Evolutionary conservation across 257 asterid genomes (phyloP), one percentile per base, ranked within the genome.

Genomic region (Ajuga chamaepitys): DNA sequence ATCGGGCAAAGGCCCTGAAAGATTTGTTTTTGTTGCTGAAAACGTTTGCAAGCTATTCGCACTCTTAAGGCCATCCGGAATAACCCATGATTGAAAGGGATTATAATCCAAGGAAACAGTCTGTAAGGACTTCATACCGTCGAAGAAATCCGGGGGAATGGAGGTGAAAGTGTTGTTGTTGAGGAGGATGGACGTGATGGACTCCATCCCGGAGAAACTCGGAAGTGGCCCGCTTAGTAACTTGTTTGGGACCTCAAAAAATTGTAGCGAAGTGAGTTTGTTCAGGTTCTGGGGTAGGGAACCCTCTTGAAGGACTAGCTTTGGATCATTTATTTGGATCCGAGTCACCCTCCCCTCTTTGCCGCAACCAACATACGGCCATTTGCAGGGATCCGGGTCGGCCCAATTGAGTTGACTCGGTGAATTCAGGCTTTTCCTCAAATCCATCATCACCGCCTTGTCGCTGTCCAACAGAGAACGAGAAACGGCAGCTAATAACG

Each of bases 81-180:
- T 62, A 17, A 12, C 44, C 97, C 96, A 93, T 0, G 89, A 25
- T 0, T 67, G 28, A 48, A 93, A 82, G 3, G 74, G 80, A 10
- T 93, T 93, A 32, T 70, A 25, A 77, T 93, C 99, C 75, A 93
- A 51, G 38, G 12, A 50, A 56, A 87, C 92, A 25, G 6, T 40
- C 14, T 64, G 72, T 64, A 93, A 69, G 2, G 94, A 74, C 47
- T 60, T 75, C 95, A 87, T 70, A 57, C 97, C 97, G 26, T 82
- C 25, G 77, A 93, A 93, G 80, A 93, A 89, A 75, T 87, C 95
- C 37, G 78, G 40, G 0, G 99, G 91, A 24, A 89, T 80, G 3
- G 66, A 81, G 20, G 87, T 59, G 71, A 93, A 93, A 24, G 62
- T 75, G 81, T 89, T 93, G 75, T 74, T 44, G 70, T 10, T 76